Base-by-base conservation (phyloP, 106 monocot genomes). In the Apostasia shenzhenica region DNA sequence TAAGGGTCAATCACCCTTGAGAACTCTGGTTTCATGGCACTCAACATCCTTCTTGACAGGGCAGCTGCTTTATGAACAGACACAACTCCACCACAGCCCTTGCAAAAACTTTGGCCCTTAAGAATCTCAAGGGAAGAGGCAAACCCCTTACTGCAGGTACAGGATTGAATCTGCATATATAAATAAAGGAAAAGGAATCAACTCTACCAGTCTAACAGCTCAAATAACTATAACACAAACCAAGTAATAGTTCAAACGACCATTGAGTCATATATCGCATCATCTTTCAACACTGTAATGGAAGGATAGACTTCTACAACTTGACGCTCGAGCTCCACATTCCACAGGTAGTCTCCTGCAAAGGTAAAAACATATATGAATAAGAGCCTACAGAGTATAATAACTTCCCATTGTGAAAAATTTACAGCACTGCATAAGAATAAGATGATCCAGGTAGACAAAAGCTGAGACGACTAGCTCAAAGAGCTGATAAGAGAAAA, bases 21-120 rank as follows among this genome's bases (percentile, higher is more conserved):
- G 9, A 83, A 69, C 61, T 87, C 85, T 71, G 85, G 40, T 4
- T 72, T 78, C 2, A 76, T 43, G 9, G 68, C 85, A 55, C 84
- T 75, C 71, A 77, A 66, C 81, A 84, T 92, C 70, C 74, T 85
- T 76, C 54, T 80, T 61, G 70, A 70, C 57, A 77, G 60, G 11
- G 62, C 62, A 55, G 70, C 74, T 61, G n/a, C 68, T 56, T 73
- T 67, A 58, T 74, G 78, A 71, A 75, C 59, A 53, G 55, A 67
- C 53, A 63, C 38, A 76, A 72, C 85, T 70, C 82, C 72, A 76
- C 87, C 76, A 74, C 85, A 85, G 49, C 68, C 79, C 48, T 82
- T 82, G 82, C 89, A 94, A 57, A 70, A 71, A 54, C 67, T 83
- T 64, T 46, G 77, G 5, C 56, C 55, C 45, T 67, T 76, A 58